phyloP scores from a whole-genome alignment of 257 asterid species.

The Phtheirospermum japonicum region DNA sequence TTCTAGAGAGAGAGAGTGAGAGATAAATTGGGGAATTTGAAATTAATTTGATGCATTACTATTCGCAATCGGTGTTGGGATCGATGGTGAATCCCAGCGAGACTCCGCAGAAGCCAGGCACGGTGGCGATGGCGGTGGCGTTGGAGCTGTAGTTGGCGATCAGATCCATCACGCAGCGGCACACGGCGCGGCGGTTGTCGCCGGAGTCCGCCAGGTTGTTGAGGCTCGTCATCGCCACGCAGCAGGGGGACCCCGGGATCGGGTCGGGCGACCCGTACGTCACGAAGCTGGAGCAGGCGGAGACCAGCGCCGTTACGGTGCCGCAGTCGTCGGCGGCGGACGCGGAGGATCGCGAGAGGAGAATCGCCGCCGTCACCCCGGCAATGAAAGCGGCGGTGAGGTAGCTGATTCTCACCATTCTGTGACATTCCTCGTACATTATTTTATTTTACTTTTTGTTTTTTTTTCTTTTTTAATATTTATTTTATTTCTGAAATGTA shows the following conservation, averaged over 20 bases:
- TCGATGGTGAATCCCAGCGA: conserved; percentile 83
- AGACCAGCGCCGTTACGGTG: conserved; percentile 60
- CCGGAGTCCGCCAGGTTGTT: conserved; percentile 42
- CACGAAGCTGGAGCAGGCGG: conserved; percentile 72
- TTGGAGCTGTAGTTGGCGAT: conserved; percentile 47
- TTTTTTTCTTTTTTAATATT: background rate
- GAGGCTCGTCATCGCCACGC: conserved; percentile 68
- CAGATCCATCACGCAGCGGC: conserved; percentile 74
- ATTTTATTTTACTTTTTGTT: background rate
- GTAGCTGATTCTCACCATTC: conserved; percentile 2
- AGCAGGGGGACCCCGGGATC: conserved; percentile 72
- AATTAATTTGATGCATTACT: conserved; percentile 34
- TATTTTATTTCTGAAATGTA: no score
- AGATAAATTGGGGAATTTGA: background rate
- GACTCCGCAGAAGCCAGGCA: conserved; percentile 93
- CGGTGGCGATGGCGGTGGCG: conserved; percentile 83
- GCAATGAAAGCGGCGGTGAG: background rate
- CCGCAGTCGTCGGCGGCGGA: conserved; percentile 45
- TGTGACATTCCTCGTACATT: background rate
- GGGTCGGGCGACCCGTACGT: conserved; percentile 69
- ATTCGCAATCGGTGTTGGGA: conserved; percentile 81
- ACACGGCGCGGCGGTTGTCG: conserved; percentile 53
- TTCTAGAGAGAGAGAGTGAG: no score
- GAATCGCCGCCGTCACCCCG: conserved; percentile 21
- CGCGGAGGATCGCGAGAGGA: background rate